A percentile compares a stretch with the other conserved stretches of the same genome.
phyloP scores from a whole-genome alignment of 2,329 filamentous ascomycete genomes.

The Clarireedia hainanense region DNA sequence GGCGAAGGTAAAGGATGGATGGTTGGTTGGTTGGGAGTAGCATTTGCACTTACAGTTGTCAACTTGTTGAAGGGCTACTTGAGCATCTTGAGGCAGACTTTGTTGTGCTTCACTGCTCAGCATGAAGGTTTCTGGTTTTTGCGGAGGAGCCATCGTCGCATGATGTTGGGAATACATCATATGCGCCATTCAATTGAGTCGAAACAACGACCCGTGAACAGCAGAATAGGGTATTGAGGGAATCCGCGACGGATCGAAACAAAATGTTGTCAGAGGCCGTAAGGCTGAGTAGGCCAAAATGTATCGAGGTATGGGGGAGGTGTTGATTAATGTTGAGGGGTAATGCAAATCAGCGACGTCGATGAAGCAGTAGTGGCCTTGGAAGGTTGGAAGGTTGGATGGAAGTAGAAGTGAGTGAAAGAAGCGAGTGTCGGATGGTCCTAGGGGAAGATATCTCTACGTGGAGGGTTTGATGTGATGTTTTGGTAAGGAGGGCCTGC shows the following conservation, averaged over 20 bases:
- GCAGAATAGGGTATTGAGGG: slow-evolving; percentile 15
- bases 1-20: slow-evolving; percentile 1
- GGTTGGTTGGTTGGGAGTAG: not conserved
- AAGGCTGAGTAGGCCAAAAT: slow-evolving; percentile 16
- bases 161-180: slow-evolving; percentile 71
- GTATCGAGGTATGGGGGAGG: slow-evolving; percentile 8
- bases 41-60: slow-evolving; percentile 71
- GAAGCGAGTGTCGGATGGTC: slow-evolving; percentile 24
- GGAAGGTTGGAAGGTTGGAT: not conserved
- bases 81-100: slow-evolving; percentile 88
- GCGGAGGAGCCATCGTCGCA: slow-evolving; percentile 79
- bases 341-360: slow-evolving; percentile 18
- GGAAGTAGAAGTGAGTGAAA: not conserved
- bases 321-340: slow-evolving; percentile 13
- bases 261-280: slow-evolving; percentile 10
- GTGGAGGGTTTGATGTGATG: slow-evolving; percentile 4
- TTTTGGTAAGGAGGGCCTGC: slow-evolving; percentile 24
- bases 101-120: slow-evolving; percentile 95
- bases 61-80: slow-evolving; percentile 95
- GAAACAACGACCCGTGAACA: slow-evolving; percentile 20
- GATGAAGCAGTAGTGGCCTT: slow-evolving; percentile 25
- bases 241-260: slow-evolving; percentile 24
- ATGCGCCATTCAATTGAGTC: slow-evolving; percentile 29
- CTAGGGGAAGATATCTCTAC: slow-evolving; percentile 10
- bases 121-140: slow-evolving; percentile 99